Evolutionary conservation across 139 green algal species (phyloP), one percentile per base, ranked within the genome.

Genomic region (Edaphochlamys debaryana): DNA sequence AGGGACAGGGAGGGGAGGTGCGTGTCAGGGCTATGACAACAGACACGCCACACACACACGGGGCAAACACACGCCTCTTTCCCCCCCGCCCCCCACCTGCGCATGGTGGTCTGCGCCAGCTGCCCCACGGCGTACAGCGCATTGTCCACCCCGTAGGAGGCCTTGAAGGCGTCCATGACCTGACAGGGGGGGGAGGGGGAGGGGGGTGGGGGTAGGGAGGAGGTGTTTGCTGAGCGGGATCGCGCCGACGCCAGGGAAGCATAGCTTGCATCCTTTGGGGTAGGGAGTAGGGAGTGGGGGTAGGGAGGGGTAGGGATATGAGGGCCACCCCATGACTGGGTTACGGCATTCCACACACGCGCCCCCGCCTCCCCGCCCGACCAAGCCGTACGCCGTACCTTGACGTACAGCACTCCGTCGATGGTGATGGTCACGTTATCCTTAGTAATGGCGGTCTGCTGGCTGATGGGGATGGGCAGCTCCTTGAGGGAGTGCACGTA

Each of bases 371-470:
- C n/a, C n/a, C n/a, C n/a, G n/a, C n/a, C n/a, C n/a, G n/a, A n/a
- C n/a, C n/a, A n/a, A n/a, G n/a, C n/a, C n/a, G n/a, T n/a, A n/a
- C n/a, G n/a, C n/a, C 68, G 56, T 30, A 96, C 94, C 91, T 97
- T 98, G 68, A 98, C 91, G 80, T 98, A 99, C 34, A 99, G 92
- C 23, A 99, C 94, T 2, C 96, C 97, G 78, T 99, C 97, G 78
- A 99, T 99, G 41, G 89, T 95, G 63, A 99, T 96, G 56, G 89
- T 95, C 20, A 99, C 97, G 87, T 99, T 99, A 89, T 99, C 90
- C 76, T 95, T 96, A 0, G 97, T 99, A 82, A 99, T 98, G 38
- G 97, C 97, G 0, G 91, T 95, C 87, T 99, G 96, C 76, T 97
- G 94, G 17, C 92, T 92, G 62, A 98, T 95, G 25, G 90, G 93